Base-by-base conservation (phyloP, 345 rosid species). In the Dipteronia sinensis region DNA sequence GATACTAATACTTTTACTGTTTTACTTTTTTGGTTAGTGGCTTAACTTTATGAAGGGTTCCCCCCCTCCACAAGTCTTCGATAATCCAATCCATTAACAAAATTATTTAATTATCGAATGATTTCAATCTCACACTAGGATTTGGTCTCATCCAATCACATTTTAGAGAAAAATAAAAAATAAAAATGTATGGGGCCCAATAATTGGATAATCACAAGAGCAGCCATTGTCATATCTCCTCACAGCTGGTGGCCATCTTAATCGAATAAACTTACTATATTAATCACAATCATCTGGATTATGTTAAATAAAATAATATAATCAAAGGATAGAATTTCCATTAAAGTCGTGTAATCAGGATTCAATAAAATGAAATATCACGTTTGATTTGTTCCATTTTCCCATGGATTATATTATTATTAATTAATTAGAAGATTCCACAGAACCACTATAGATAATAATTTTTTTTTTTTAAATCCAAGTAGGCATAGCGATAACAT, bases 41-140 rank as follows among this genome's bases (percentile, higher is more conserved):
- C 34, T 31, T 31, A 31, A 31, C 34, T 31, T 3, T 3, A 38
- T 34, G 46, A 23, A 25, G 1, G 40, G 69, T 66, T 34, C 3
- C 69, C 70, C 15, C 69, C 13, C 2, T 66, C 69, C 69, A 17
- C 69, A 66, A 66, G 69, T 34, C 47, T 6, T 38, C 40, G 34
- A 25, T 23, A 25, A 62, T 19, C 12, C 23, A 9, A 22, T 20
- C 62, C 27, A 61, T 61, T 61, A 61, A 22, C 4, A 17, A 61
- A 20, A 2, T 20, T 6, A 7, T 20, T 61, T n/a, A 7, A 47
- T 10, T 47, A 15, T 1, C 3, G 4, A 10, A 7, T 22, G 4
- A 25, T 61, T 61, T 8, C 15, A 29, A 29, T 25, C 31, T 61
- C 65, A 22, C 23, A 2, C 65, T 22, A 61, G 31, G 58, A 42